Evolutionary conservation across 768 basidiomycete genomes (phyloP).

Genomic region (Lactifluus piperatus): DNA sequence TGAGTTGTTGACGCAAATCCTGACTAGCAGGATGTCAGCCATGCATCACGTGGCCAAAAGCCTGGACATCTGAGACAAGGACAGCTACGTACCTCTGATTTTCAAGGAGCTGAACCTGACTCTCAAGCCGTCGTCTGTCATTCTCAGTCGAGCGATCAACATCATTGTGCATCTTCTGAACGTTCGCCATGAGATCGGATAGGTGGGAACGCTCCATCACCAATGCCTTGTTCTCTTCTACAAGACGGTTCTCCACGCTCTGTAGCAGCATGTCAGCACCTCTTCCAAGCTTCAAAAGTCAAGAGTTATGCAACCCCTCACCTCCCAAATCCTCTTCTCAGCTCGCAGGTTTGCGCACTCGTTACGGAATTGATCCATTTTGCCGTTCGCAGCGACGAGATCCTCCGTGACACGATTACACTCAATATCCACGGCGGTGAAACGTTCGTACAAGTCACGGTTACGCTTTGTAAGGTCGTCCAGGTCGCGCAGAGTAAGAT

Average conservation of each 20-base stretch:
- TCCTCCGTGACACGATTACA: slow-evolving; percentile 62
- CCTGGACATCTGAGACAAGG: too few species aligned
- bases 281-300: background rate
- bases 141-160: slow-evolving; percentile 77
- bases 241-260: slow-evolving; percentile 72
- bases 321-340: slow-evolving; percentile 93
- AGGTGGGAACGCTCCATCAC: slow-evolving; percentile 77
- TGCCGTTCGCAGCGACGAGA: slow-evolving; percentile 45
- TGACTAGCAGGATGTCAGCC: slow-evolving; percentile 37
- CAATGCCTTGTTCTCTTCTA: slow-evolving; percentile 77
- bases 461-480: slow-evolving; percentile 61
- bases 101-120: slow-evolving; percentile 69
- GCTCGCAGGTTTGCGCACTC: slow-evolving; percentile 84
- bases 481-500: slow-evolving; percentile 53
- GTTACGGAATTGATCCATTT: slow-evolving; percentile 70
- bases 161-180: slow-evolving; percentile 87
- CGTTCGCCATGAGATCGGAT: slow-evolving; percentile 79
- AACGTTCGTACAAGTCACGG: slow-evolving; percentile 63
- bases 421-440: slow-evolving; percentile 67
- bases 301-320: slow-evolving; percentile 27
- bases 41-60: background rate
- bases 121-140: slow-evolving; percentile 73
- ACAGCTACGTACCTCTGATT: slow-evolving; percentile 70
- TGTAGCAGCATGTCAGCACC: slow-evolving; percentile 24
- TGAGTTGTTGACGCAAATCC: slow-evolving; percentile 61